Percentiles rank a stretch among this genome's conserved stretches.
phyloP scores from a whole-genome alignment of 306 rosid genomes.

The Neltuma alba region DNA sequence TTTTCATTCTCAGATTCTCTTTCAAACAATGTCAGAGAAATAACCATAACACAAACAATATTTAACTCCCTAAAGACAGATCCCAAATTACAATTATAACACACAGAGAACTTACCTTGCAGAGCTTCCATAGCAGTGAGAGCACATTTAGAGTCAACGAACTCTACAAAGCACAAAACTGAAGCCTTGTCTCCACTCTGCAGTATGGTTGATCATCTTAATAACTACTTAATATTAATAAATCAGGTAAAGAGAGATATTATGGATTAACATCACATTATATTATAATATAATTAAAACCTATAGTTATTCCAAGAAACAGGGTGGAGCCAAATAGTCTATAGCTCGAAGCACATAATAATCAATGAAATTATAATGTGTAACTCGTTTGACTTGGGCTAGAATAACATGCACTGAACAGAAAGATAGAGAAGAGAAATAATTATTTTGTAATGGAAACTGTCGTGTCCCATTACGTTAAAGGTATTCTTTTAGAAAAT shows the following conservation, averaged over 20 bases:
- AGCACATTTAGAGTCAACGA: slow-evolving; percentile 61
- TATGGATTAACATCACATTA: neutral
- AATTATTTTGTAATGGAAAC: neutral
- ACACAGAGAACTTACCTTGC: slow-evolving; percentile 43
- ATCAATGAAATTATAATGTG: neutral
- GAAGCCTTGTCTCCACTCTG: slow-evolving; percentile 81
- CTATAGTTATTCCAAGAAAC: neutral
- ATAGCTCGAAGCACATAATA: neutral
- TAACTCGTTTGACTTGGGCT: neutral
- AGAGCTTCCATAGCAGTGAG: slow-evolving; percentile 76
- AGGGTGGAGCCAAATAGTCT: neutral
- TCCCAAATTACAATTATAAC: slow-evolving; percentile 24
- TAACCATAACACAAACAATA: neutral
- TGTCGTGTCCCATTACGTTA: neutral
- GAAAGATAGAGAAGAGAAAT: neutral
- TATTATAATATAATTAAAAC: neutral
- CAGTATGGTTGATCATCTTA: slow-evolving; percentile 32
- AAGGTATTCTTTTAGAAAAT: neutral
- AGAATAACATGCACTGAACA: neutral
- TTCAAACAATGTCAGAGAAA: slow-evolving; percentile 3
- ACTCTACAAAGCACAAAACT: slow-evolving; percentile 83
- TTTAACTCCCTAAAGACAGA: neutral
- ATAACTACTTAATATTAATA: slow-evolving; percentile 21
- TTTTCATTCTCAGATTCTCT: neutral
- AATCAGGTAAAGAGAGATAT: slow-evolving; percentile 15